These are phyloP conservation scores for Hanseniaspora valbyensis DNA, from an alignment of 805 yeast species.

Conservation along the genomic window DNA sequence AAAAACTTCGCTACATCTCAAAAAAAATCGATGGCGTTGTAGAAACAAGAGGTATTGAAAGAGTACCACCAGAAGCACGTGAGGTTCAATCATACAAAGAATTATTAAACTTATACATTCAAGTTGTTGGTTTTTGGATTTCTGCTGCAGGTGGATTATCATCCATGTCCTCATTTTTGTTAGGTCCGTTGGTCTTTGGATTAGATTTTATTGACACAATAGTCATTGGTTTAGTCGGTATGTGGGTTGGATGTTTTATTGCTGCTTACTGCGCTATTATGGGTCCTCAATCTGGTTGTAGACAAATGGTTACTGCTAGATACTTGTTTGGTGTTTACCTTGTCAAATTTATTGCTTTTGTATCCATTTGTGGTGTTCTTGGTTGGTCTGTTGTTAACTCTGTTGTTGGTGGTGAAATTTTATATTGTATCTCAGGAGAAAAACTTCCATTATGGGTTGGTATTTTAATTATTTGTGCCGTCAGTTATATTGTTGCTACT, in stretches of 20 bases:
- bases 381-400: slow-evolving; percentile 95
- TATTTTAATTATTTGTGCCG: slow-evolving; percentile 53
- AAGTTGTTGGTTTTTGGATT: slow-evolving; percentile 66
- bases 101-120: slow-evolving; percentile 27
- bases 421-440: slow-evolving; percentile 53
- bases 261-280: slow-evolving; percentile 76
- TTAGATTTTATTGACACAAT: slow-evolving; percentile 57
- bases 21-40: slow-evolving; percentile 46
- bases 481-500: slow-evolving; percentile 56
- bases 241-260: slow-evolving; percentile 55
- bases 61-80: slow-evolving; percentile 58
- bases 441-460: slow-evolving; percentile 64
- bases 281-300: slow-evolving; percentile 85
- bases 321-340: slow-evolving; percentile 79
- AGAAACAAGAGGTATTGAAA: slow-evolving; percentile 69
- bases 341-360: slow-evolving; percentile 62
- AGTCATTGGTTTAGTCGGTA: slow-evolving; percentile 52
- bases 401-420: slow-evolving; percentile 78
- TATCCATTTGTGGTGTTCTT: slow-evolving; percentile 61
- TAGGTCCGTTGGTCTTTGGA: slow-evolving; percentile 63
- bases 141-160: slow-evolving; percentile 83
- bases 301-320: slow-evolving; percentile 79
- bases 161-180: slow-evolving; percentile 72
- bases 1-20: slow-evolving; percentile 24
- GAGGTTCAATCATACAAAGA: slow-evolving; percentile 28